A percentile compares a stretch with the other conserved stretches of the same genome.
phyloP scores from a whole-genome alignment of 306 rosid species.

The Potentilla sterilis region DNA sequence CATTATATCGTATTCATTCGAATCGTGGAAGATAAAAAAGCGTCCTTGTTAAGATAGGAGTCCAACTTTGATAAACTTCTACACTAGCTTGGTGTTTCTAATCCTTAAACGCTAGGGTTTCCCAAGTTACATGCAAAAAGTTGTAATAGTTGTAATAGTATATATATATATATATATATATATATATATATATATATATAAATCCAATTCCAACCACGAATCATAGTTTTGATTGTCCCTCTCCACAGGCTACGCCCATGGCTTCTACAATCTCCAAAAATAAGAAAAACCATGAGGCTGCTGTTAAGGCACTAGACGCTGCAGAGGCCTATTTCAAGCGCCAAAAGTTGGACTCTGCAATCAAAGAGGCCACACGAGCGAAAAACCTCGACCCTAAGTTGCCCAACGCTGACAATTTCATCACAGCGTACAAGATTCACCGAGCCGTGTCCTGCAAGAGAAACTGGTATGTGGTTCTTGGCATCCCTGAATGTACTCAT shows the following conservation, averaged over 20 bases:
- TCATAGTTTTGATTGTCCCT: neutral
- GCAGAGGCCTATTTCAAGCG: neutral
- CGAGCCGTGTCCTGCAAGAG: neutral
- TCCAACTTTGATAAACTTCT: too few relatives aligned
- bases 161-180: too few relatives aligned
- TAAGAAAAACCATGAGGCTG: neutral
- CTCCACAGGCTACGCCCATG: neutral
- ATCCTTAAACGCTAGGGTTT: neutral
- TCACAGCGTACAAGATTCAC: neutral
- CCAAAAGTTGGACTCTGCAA: neutral
- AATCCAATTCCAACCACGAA: neutral
- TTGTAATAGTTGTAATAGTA: neutral
- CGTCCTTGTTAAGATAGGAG: too few relatives aligned
- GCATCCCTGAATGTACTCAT: neutral
- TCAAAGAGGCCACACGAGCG: neutral
- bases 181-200: too few relatives aligned
- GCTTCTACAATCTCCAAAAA: neutral
- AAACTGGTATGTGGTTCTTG: constrained; percentile 9
- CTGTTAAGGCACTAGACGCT: neutral
- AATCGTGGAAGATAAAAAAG: too few relatives aligned
- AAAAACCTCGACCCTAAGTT: neutral
- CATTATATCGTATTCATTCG: too few relatives aligned
- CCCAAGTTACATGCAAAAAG: neutral
- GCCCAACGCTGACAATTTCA: constrained; percentile 2
- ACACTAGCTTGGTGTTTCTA: too few relatives aligned